A percentile compares a stretch with the other conserved stretches of the same genome.
Evolutionary conservation across 2,329 filamentous ascomycete genomes (phyloP).

Genomic region (Aureobasidium pullulans): DNA sequence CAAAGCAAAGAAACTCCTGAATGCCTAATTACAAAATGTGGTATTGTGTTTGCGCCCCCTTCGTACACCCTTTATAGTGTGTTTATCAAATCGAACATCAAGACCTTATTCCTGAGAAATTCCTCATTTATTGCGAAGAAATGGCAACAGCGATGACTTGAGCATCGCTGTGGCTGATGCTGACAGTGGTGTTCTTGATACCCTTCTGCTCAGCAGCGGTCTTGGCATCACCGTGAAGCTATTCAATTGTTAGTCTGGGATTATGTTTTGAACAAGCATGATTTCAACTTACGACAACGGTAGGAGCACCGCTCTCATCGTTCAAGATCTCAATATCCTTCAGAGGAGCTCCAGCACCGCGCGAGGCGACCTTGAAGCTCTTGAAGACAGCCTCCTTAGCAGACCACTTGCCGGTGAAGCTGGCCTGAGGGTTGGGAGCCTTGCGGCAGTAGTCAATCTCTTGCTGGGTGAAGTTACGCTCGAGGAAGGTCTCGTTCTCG

Average conservation of each 20-base stretch:
- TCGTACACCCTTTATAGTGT: not conserved
- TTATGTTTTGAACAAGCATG: not conserved
- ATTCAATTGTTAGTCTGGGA: constrained; percentile 19
- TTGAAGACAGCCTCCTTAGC: constrained; percentile 99
- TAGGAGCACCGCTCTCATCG: constrained; percentile 73
- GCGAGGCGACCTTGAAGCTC: constrained; percentile 77
- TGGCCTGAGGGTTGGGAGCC: constrained; percentile 72
- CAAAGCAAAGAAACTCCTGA: constrained; percentile 4
- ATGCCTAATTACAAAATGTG: constrained; percentile 12
- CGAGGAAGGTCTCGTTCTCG: constrained; percentile 85
- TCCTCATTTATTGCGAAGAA: constrained; percentile 24
- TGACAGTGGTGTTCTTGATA: constrained; percentile 82
- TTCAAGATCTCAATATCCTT: constrained; percentile 91
- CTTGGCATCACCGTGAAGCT: constrained; percentile 84
- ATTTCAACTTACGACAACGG: constrained; percentile 64
- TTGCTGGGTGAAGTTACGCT: constrained; percentile 82
- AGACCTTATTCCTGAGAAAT: not conserved
- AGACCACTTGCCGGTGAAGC: constrained; percentile 91
- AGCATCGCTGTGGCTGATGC: constrained; percentile 89
- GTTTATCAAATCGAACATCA: not conserved
- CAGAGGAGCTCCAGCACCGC: constrained; percentile 80
- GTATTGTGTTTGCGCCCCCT: constrained; percentile 5
- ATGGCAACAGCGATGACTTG: constrained; percentile 88
- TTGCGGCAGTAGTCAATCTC: constrained; percentile 84
- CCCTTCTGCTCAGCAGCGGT: constrained; percentile 77